Percentiles rank a stretch among this genome's conserved stretches.
These are phyloP conservation scores for Verticillium albo-atrum DNA, from an alignment of 2,329 filamentous ascomycete species.

Conservation along the genomic window DNA sequence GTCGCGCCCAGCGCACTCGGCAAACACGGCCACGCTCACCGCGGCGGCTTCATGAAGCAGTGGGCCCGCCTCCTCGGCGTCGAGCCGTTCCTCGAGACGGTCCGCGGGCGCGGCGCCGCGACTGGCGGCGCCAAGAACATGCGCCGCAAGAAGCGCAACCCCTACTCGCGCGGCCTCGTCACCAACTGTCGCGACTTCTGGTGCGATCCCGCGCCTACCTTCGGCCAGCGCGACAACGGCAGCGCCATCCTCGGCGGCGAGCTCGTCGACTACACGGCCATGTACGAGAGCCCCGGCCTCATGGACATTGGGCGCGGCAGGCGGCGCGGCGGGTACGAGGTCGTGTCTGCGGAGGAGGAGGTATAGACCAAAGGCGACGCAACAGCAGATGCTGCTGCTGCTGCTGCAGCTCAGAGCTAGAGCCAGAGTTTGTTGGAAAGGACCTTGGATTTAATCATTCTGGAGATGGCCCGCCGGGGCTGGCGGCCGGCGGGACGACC, in stretches of 20 bases:
- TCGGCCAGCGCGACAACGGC: slow-evolving; percentile 70
- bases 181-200: slow-evolving; percentile 95
- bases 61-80: slow-evolving; percentile 85
- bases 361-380: slow-evolving; percentile 27
- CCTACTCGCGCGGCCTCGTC: slow-evolving; percentile 78
- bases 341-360: slow-evolving; percentile 55
- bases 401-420: too few species aligned
- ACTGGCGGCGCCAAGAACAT: slow-evolving; percentile 34
- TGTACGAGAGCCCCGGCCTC: slow-evolving; percentile 79
- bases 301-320: slow-evolving; percentile 51
- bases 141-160: slow-evolving; percentile 64
- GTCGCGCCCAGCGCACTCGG: slow-evolving; percentile 32
- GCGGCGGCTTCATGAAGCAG: slow-evolving; percentile 65
- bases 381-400: too few species aligned
- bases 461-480: too few species aligned
- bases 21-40: slow-evolving; percentile 47
- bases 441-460: too few species aligned
- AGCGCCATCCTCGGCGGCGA: slow-evolving; percentile 73
- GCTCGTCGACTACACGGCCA: slow-evolving; percentile 76
- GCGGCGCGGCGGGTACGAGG: slow-evolving; percentile 58
- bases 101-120: slow-evolving; percentile 75
- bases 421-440: too few species aligned
- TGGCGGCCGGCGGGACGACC: too few species aligned
- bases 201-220: slow-evolving; percentile 82
- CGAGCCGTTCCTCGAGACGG: slow-evolving; percentile 90